A percentile compares a stretch with the other conserved stretches of the same genome.
phyloP scores from a whole-genome alignment of 768 basidiomycete genomes.

The Russula compacta region DNA sequence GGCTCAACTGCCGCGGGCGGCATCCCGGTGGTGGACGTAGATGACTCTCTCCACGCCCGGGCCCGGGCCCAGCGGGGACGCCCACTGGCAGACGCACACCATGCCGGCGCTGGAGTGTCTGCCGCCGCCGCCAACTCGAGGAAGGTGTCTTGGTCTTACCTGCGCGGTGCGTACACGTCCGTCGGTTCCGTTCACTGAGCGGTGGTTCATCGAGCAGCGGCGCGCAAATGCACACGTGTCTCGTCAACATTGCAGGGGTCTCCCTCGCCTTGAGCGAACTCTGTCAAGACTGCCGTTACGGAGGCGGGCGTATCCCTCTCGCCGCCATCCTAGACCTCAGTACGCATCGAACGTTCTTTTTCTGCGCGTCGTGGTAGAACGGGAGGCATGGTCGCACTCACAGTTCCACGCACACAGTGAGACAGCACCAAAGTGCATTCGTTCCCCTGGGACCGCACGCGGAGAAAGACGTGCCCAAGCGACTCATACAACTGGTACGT shows the following conservation, averaged over 20 bases:
- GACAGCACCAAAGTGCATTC: constrained; percentile 10
- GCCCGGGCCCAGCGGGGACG: neutral
- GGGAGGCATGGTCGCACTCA: neutral
- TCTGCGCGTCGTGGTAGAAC: neutral
- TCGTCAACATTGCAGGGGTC: neutral
- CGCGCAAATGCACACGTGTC: no score
- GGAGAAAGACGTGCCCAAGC: constrained; percentile 10
- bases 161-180: neutral
- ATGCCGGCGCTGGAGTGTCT: neutral
- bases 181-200: no score
- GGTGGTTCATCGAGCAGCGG: no score
- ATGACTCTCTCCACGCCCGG: neutral
- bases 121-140: neutral
- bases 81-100: neutral
- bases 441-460: constrained; percentile 4
- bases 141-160: constrained; percentile 9
- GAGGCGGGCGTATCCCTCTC: constrained; percentile 1
- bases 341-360: neutral
- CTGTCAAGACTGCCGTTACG: constrained; percentile 1
- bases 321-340: constrained; percentile 7
- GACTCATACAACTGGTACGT: constrained; percentile 5
- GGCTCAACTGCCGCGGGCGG: no score
- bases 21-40: neutral
- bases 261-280: constrained; percentile 10
- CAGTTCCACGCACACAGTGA: neutral